Conservation (phyloP, 179 eudicot species). For the Gypsophila paniculata region DNA sequence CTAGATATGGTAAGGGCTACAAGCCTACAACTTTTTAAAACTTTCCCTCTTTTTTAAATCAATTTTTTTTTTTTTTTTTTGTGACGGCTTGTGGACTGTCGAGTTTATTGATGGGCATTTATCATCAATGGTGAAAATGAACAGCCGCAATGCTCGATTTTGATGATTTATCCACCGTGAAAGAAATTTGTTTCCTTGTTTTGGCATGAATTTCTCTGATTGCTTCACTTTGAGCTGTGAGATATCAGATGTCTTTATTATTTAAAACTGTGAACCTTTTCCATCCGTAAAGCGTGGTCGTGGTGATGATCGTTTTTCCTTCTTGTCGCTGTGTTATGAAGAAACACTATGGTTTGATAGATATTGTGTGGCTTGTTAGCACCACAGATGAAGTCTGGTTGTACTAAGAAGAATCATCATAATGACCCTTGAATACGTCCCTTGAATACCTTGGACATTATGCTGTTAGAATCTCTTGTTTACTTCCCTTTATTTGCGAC, state of each 20-base stretch:
- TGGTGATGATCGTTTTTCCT: neutral
- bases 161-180: neutral
- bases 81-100: neutral
- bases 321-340: neutral
- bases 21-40: neutral
- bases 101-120: neutral
- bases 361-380: neutral
- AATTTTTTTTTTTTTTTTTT: neutral
- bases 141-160: neutral
- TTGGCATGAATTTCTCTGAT: neutral
- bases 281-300: neutral
- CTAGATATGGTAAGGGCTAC: slow-evolving; percentile 64
- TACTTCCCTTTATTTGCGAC: no score
- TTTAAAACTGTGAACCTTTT: neutral
- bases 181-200: neutral
- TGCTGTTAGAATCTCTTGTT: no score
- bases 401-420: neutral
- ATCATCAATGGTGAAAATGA: neutral
- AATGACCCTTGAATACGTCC: no score
- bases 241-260: neutral
- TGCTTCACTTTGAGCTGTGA: neutral
- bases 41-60: neutral
- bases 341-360: neutral
- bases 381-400: neutral
- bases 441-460: neutral